A percentile compares a stretch with the other conserved stretches of the same genome.
These are phyloP conservation scores for Lentinula guzmanii DNA, from an alignment of 768 basidiomycete species.

Conservation along the genomic window DNA sequence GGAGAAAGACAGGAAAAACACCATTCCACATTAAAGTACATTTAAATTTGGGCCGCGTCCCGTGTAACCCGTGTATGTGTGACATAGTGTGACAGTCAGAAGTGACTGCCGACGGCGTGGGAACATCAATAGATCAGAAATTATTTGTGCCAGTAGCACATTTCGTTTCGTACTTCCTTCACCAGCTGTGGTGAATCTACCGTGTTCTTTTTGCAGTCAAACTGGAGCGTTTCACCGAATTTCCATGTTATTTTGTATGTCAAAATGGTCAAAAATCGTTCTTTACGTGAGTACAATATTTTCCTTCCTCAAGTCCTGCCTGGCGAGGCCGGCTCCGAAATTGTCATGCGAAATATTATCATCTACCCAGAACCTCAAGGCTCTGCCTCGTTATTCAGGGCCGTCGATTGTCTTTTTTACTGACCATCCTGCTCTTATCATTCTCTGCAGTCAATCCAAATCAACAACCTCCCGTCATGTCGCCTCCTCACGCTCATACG, in stretches of 20 bases:
- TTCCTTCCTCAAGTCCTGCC: constrained; percentile 7
- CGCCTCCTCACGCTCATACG: constrained; percentile 67
- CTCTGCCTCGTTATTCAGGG: constrained; percentile 10
- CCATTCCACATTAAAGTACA: not conserved
- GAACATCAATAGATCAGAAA: constrained; percentile 2
- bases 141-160: not conserved
- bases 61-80: not conserved
- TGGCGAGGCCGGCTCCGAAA: constrained; percentile 4
- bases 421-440: constrained; percentile 5
- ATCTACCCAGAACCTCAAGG: constrained; percentile 4
- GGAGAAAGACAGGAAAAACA: not conserved
- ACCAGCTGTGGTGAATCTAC: constrained; percentile 11
- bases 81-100: not conserved
- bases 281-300: constrained; percentile 23
- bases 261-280: constrained; percentile 38
- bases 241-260: constrained; percentile 19
- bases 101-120: not conserved
- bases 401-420: constrained; percentile 8
- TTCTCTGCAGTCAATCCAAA: constrained; percentile 26
- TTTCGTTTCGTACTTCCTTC: constrained; percentile 6
- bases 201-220: constrained; percentile 17
- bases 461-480: constrained; percentile 56
- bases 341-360: constrained; percentile 13
- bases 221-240: constrained; percentile 35
- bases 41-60: not conserved